Conservation (phyloP, 2,329 filamentous ascomycete species). For the Helicocarpus griseus region DNA sequence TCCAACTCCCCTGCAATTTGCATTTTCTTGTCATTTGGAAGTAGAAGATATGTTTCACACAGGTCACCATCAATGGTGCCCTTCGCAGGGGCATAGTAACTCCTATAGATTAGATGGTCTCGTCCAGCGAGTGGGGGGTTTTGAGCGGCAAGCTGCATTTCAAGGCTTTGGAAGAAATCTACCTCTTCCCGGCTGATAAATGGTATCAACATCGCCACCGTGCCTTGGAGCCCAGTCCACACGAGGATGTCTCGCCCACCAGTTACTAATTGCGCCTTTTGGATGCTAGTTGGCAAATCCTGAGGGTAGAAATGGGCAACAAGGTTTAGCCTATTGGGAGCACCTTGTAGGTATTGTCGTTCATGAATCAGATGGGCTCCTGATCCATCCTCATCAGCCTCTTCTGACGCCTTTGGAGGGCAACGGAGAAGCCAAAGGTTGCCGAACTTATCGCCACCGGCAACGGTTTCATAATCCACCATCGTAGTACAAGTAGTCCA, state of each 20-base stretch:
- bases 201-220: slow-evolving; percentile 83
- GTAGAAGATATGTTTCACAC: slow-evolving; percentile 78
- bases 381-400: slow-evolving; percentile 84
- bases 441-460: slow-evolving; percentile 94
- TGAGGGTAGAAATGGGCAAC: slow-evolving; percentile 85
- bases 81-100: slow-evolving; percentile 95
- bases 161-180: slow-evolving; percentile 93
- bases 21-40: slow-evolving; percentile 82
- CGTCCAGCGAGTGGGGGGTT: slow-evolving; percentile 82
- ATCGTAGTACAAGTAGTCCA: slow-evolving; percentile 89
- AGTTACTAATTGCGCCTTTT: slow-evolving; percentile 80
- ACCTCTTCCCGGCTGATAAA: slow-evolving; percentile 88
- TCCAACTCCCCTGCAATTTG: slow-evolving; percentile 92
- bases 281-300: slow-evolving; percentile 82
- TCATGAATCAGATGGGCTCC: slow-evolving; percentile 88
- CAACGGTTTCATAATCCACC: slow-evolving; percentile 94
- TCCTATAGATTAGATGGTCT: slow-evolving; percentile 90
- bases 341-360: slow-evolving; percentile 78
- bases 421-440: slow-evolving; percentile 90
- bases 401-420: slow-evolving; percentile 73
- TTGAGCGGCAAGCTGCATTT: slow-evolving; percentile 76
- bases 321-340: slow-evolving; percentile 72
- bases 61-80: slow-evolving; percentile 94
- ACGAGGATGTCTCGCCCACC: slow-evolving; percentile 85
- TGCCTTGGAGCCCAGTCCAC: slow-evolving; percentile 92